Evolutionary conservation across 768 basidiomycete genomes (phyloP).

Genomic region (Pisolithus orientalis): DNA sequence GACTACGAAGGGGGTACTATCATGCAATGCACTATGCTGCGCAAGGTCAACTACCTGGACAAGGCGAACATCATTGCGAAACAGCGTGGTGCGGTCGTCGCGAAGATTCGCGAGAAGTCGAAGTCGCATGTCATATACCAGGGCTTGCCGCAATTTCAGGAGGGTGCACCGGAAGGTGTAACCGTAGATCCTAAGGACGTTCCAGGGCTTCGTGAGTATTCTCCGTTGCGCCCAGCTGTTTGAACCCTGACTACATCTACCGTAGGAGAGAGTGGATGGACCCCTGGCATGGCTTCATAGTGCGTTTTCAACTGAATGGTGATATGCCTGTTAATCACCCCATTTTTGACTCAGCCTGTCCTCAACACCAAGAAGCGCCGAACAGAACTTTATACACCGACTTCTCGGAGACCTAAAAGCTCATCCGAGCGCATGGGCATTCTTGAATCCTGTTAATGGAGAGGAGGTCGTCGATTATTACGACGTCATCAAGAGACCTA

Average conservation of each 20-base stretch:
- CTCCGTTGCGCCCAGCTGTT: conserved; percentile 2
- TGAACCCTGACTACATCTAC: conserved; percentile 6
- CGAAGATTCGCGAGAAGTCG: conserved; percentile 83
- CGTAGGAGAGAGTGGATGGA: conserved; percentile 89
- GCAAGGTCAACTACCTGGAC: conserved; percentile 83
- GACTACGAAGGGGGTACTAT: conserved; percentile 99
- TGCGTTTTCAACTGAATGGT: conserved; percentile 30
- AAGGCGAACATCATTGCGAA: conserved; percentile 66
- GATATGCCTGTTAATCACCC: conserved; percentile 3
- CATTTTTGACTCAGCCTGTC: conserved; percentile 25
- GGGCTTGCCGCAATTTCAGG: conserved; percentile 72
- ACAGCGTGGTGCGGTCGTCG: conserved; percentile 86
- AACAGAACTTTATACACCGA: conserved; percentile 65
- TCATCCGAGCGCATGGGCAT: conserved; percentile 84
- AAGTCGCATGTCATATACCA: conserved; percentile 80
- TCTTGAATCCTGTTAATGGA: conserved; percentile 69
- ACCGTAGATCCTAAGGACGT: conserved; percentile 69
- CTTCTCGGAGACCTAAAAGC: conserved; percentile 72
- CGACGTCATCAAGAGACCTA: conserved; percentile 82
- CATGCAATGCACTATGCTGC: conserved; percentile 98
- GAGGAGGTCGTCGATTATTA: conserved; percentile 86
- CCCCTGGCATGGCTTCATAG: conserved; percentile 70
- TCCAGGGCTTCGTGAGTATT: conserved; percentile 73
- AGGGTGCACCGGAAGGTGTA: conserved; percentile 45
- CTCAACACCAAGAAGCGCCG: conserved; percentile 45